Percentiles rank a stretch among this genome's conserved stretches.
Conservation (phyloP, 2,329 filamentous ascomycete genomes). For the Thelonectria olida region DNA sequence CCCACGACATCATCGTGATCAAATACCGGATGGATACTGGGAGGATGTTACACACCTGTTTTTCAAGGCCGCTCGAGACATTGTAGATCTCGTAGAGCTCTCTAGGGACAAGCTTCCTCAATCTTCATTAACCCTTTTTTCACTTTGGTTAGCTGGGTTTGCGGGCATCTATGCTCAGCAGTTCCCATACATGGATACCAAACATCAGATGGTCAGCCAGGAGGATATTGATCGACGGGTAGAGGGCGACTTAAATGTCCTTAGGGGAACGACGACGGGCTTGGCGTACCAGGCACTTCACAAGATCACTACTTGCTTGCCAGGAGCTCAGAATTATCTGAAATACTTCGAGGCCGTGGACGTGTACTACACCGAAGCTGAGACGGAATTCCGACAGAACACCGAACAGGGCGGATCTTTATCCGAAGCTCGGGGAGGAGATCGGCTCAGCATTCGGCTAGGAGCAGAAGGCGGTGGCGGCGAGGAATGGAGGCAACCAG, state of each 20-base stretch:
- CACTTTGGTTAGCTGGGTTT: slow-evolving; percentile 73
- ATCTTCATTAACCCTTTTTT: slow-evolving; percentile 73
- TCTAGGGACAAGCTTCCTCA: slow-evolving; percentile 71
- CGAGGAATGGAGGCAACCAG: slow-evolving; percentile 9
- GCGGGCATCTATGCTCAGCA: slow-evolving; percentile 72
- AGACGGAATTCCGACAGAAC: neutral
- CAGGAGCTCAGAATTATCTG: slow-evolving; percentile 28
- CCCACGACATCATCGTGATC: slow-evolving; percentile 4
- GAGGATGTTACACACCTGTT: slow-evolving; percentile 67
- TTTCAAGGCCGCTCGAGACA: slow-evolving; percentile 69
- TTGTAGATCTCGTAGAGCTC: slow-evolving; percentile 71
- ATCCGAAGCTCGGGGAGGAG: neutral
- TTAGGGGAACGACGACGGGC: slow-evolving; percentile 18
- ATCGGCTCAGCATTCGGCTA: slow-evolving; percentile 27
- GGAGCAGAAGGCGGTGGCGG: slow-evolving; percentile 15
- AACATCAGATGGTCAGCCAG: slow-evolving; percentile 36
- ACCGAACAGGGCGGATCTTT: neutral
- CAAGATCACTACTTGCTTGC: slow-evolving; percentile 24
- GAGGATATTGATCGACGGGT: neutral
- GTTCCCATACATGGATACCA: slow-evolving; percentile 74
- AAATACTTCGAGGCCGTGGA: slow-evolving; percentile 25
- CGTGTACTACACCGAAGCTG: slow-evolving; percentile 23
- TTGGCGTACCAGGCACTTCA: slow-evolving; percentile 27
- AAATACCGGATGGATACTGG: slow-evolving; percentile 62
- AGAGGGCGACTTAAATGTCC: slow-evolving; percentile 4